A percentile compares a stretch with the other conserved stretches of the same genome.
These are phyloP conservation scores for Alternaria sp. DNA, from an alignment of 2,329 filamentous ascomycete genomes.

Conservation along the genomic window DNA sequence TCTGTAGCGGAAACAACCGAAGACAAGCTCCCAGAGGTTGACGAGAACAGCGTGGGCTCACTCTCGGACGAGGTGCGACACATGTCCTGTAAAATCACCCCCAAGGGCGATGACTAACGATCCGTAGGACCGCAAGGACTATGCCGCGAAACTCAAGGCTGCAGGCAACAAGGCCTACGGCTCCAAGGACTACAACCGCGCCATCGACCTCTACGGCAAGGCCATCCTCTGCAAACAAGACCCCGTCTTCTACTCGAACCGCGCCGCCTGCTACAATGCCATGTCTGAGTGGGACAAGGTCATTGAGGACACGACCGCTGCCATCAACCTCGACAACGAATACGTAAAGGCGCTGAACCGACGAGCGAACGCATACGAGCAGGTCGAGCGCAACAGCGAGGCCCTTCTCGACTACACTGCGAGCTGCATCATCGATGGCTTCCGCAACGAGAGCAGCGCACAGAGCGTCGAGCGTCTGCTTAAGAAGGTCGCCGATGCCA, in stretches of 20 bases:
- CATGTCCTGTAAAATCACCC: background rate
- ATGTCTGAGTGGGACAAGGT: constrained; percentile 94
- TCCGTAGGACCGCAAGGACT: constrained; percentile 79
- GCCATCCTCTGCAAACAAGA: constrained; percentile 97
- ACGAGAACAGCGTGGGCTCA: constrained; percentile 52
- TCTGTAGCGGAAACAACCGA: constrained; percentile 46
- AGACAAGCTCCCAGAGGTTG: constrained; percentile 58
- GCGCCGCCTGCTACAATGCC: constrained; percentile 95
- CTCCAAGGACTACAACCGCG: constrained; percentile 88
- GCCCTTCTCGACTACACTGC: constrained; percentile 97
- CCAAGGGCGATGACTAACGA: constrained; percentile 29
- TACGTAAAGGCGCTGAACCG: constrained; percentile 98
- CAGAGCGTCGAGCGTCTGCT: constrained; percentile 89
- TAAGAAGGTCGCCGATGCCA: constrained; percentile 95
- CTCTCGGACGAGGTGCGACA: constrained; percentile 52
- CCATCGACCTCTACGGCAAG: constrained; percentile 93
- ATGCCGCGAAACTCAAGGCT: constrained; percentile 89
- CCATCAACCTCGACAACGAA: constrained; percentile 89
- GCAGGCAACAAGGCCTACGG: constrained; percentile 97
- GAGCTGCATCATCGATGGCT: constrained; percentile 98
- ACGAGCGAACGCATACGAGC: constrained; percentile 94
- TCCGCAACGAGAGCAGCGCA: constrained; percentile 88
- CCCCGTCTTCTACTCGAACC: constrained; percentile 98
- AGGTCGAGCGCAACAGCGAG: constrained; percentile 88
- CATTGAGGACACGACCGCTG: constrained; percentile 94